Percentiles rank a stretch among this genome's conserved stretches.
Evolutionary conservation across 2,329 filamentous ascomycete genomes (phyloP).

Genomic region (Talaromyces sp.): DNA sequence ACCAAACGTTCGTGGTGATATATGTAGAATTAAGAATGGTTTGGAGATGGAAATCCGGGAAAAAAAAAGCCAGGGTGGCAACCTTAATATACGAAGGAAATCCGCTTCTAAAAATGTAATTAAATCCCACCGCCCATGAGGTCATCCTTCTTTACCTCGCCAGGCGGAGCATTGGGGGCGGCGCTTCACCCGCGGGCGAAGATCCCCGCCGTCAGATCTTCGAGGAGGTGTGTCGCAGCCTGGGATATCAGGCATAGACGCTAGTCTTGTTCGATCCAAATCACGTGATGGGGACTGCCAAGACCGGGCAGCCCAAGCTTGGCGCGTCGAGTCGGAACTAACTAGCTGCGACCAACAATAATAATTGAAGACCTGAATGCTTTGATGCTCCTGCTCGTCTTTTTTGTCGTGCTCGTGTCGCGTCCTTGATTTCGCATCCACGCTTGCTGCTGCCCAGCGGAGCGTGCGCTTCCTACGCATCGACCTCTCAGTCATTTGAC

Average conservation of each 20-base stretch:
- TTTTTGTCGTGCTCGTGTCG: not conserved
- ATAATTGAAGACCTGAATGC: not conserved
- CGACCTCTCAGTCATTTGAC: not conserved
- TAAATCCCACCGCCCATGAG: not conserved
- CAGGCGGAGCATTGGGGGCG: not conserved
- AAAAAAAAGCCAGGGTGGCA: not conserved
- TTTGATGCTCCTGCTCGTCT: not conserved
- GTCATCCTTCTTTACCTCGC: too few species aligned
- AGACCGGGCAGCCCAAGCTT: not conserved
- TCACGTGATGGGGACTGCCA: not conserved
- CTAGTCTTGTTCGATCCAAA: slow-evolving; percentile 2
- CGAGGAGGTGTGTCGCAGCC: not conserved
- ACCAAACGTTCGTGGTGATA: not conserved
- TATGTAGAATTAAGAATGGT: not conserved
- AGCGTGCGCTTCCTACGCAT: not conserved
- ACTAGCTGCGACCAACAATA: not conserved
- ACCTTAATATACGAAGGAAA: not conserved
- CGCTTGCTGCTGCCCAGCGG: not conserved
- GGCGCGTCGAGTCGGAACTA: not conserved
- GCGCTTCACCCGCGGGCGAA: not conserved
- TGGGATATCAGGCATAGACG: not conserved
- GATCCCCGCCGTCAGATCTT: not conserved
- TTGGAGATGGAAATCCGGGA: not conserved
- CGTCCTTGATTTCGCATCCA: not conserved
- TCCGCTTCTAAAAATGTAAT: not conserved